These are phyloP conservation scores for Orbilia quercus DNA, from an alignment of 2,329 filamentous ascomycete genomes.

Conservation along the genomic window DNA sequence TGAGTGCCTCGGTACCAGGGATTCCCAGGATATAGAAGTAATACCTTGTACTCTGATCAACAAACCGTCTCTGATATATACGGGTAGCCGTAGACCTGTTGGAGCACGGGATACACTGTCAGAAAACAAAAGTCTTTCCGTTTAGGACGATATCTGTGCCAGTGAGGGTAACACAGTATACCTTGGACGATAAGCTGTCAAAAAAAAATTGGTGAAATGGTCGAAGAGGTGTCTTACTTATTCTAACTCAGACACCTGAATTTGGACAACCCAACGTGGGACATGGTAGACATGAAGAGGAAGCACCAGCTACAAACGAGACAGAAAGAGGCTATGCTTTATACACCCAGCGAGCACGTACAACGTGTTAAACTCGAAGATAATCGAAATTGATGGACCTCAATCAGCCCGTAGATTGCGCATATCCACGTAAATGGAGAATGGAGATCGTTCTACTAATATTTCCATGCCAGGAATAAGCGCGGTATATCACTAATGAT, in stretches of 20 bases:
- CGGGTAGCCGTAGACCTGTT: slow-evolving; percentile 23
- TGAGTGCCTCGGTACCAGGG: too few species aligned
- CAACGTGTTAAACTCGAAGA: neutral
- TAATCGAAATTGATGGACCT: neutral
- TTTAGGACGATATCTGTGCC: neutral
- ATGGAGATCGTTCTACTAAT: too few species aligned
- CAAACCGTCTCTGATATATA: neutral
- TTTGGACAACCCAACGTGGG: slow-evolving; percentile 10
- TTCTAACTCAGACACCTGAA: neutral
- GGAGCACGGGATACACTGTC: slow-evolving; percentile 13
- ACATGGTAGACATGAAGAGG: slow-evolving; percentile 4
- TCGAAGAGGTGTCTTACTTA: neutral
- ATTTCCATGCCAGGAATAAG: too few species aligned
- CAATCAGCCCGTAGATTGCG: neutral
- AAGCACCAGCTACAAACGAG: neutral
- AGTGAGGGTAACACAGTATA: neutral
- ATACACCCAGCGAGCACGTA: neutral
- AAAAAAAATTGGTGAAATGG: neutral
- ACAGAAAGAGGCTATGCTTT: neutral
- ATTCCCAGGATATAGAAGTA: neutral
- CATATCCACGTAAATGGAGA: too few species aligned
- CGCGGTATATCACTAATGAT: too few species aligned
- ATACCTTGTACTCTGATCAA: slow-evolving; percentile 9
- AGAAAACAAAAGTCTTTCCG: neutral
- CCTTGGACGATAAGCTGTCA: neutral